Conservation (phyloP, 805 yeast species). For the Myxozyma vanderwaltii region DNA sequence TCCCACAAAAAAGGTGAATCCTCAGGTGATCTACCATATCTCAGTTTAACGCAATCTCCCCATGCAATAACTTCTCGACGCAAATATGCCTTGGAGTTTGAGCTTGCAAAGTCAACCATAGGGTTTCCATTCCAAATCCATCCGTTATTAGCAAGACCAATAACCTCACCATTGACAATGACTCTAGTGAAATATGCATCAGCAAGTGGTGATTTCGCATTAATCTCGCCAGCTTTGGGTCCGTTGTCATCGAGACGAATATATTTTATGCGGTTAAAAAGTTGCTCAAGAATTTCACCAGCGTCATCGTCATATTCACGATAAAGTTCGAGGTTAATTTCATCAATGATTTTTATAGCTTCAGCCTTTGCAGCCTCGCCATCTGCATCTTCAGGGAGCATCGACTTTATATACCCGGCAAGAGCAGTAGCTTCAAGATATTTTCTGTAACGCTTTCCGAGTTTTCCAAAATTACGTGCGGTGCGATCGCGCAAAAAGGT, state of each 20-base stretch:
- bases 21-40: slow-evolving; percentile 74
- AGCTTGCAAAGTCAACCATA: slow-evolving; percentile 86
- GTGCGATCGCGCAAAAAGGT: slow-evolving; percentile 20
- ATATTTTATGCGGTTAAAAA: slow-evolving; percentile 75
- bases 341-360: slow-evolving; percentile 56
- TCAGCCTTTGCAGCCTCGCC: slow-evolving; percentile 41
- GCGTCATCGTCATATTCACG: slow-evolving; percentile 74
- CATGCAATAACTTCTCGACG: slow-evolving; percentile 93
- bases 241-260: slow-evolving; percentile 79
- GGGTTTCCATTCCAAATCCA: slow-evolving; percentile 99
- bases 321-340: slow-evolving; percentile 73
- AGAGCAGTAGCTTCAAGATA: slow-evolving; percentile 54
- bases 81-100: slow-evolving; percentile 73
- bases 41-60: slow-evolving; percentile 94
- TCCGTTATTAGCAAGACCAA: slow-evolving; percentile 83
- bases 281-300: slow-evolving; percentile 62
- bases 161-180: slow-evolving; percentile 57
- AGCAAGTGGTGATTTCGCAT: slow-evolving; percentile 60
- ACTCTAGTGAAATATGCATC: slow-evolving; percentile 89
- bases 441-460: slow-evolving; percentile 60
- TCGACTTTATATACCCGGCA: slow-evolving; percentile 52
- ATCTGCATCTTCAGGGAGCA: slow-evolving; percentile 42
- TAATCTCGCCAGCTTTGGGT: slow-evolving; percentile 72
- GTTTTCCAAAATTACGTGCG: slow-evolving; percentile 41
- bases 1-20: slow-evolving; percentile 92